Evolutionary conservation across 305 asterid species (phyloP).

Genomic region (Solanum aculeatissimum): DNA sequence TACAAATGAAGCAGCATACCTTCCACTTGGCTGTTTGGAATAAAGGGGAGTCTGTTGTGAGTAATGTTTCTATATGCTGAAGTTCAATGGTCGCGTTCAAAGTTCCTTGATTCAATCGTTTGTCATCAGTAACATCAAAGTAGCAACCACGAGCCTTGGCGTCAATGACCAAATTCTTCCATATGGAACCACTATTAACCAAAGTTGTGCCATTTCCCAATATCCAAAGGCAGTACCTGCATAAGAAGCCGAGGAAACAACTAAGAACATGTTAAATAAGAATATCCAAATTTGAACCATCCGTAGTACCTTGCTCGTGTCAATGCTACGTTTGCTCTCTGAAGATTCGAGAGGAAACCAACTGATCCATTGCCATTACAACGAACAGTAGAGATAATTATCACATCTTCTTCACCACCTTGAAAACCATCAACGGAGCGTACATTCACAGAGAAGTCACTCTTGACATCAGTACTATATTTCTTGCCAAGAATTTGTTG

Average conservation of each 20-base stretch:
- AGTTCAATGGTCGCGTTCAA: slow-evolving; percentile 10
- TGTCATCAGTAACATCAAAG: slow-evolving; percentile 25
- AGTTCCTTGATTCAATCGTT: slow-evolving; percentile 18
- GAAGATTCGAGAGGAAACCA: slow-evolving; percentile 51
- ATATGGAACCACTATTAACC: slow-evolving; percentile 38
- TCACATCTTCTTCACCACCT: slow-evolving; percentile 75
- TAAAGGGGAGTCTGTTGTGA: slow-evolving; percentile 4
- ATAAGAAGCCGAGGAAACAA: not conserved
- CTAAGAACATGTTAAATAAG: not conserved
- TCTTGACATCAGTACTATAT: slow-evolving; percentile 32
- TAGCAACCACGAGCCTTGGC: slow-evolving; percentile 44
- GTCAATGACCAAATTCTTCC: slow-evolving; percentile 39
- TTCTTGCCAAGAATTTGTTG: slow-evolving; percentile 33
- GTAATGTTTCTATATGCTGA: slow-evolving; percentile 10
- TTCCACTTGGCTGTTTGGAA: slow-evolving; percentile 28
- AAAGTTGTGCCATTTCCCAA: slow-evolving; percentile 48
- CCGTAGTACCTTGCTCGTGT: slow-evolving; percentile 58
- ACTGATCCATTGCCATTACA: slow-evolving; percentile 43
- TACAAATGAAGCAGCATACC: slow-evolving; percentile 12
- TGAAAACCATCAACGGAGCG: slow-evolving; percentile 73
- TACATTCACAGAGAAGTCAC: slow-evolving; percentile 48
- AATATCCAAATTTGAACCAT: not conserved
- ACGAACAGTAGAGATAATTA: slow-evolving; percentile 58
- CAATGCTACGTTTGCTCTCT: slow-evolving; percentile 55
- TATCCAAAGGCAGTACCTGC: slow-evolving; percentile 43